Conservation (phyloP, 352 stramenopile species). For the Albugo candida region DNA sequence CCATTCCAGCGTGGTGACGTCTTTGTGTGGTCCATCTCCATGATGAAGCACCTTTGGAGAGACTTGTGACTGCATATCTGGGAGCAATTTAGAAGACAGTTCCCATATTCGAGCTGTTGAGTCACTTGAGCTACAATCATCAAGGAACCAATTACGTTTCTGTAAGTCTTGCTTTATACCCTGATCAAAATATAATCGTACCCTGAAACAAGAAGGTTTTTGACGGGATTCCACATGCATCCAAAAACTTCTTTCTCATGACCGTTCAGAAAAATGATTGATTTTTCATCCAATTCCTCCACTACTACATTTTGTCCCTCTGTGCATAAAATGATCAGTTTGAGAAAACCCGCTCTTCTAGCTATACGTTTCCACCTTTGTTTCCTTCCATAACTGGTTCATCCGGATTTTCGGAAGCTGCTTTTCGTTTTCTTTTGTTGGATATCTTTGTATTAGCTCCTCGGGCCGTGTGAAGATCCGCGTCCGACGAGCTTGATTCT, state of each 20-base stretch:
- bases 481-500: not conserved
- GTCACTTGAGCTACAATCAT: slow-evolving; percentile 61
- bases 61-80: slow-evolving; percentile 14
- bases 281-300: slow-evolving; percentile 28
- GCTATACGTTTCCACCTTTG: not conserved
- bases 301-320: slow-evolving; percentile 42
- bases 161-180: not conserved
- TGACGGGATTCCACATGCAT: slow-evolving; percentile 92
- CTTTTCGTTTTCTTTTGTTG: slow-evolving; percentile 75
- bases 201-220: slow-evolving; percentile 90
- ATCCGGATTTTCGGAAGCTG: not conserved
- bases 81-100: slow-evolving; percentile 48
- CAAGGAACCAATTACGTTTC: not conserved
- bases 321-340: not conserved
- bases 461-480: slow-evolving; percentile 1
- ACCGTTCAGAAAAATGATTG: slow-evolving; percentile 44
- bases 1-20: slow-evolving; percentile 97
- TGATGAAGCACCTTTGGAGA: slow-evolving; percentile 45
- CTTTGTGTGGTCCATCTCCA: slow-evolving; percentile 84
- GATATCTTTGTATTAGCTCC: slow-evolving; percentile 19
- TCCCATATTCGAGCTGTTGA: slow-evolving; percentile 89
- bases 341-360: not conserved
- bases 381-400: not conserved
- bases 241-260: slow-evolving; percentile 76
- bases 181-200: slow-evolving; percentile 1